These are phyloP conservation scores for Roridomyces roridus DNA, from an alignment of 768 basidiomycete genomes.

Conservation along the genomic window DNA sequence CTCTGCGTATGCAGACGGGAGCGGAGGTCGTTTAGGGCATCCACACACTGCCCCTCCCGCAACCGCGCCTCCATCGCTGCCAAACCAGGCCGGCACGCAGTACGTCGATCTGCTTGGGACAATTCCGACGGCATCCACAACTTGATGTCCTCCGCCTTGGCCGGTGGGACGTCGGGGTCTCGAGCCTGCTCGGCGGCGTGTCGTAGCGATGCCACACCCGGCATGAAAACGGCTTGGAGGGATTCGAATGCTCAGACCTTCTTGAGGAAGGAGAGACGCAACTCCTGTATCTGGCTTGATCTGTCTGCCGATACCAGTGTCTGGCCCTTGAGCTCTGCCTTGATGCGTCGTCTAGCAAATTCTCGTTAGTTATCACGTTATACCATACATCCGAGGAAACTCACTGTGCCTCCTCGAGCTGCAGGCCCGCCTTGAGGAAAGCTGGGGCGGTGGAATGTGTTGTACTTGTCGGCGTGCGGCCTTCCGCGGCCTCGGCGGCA, in stretches of 20 bases:
- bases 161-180: background rate
- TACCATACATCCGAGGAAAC: background rate
- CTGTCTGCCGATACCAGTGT: background rate
- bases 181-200: constrained; percentile 9
- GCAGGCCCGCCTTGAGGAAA: background rate
- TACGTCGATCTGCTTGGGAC: background rate
- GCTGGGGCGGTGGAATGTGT: background rate
- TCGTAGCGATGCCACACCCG: background rate
- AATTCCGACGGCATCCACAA: constrained; percentile 15
- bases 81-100: background rate
- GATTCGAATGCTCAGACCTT: constrained; percentile 3
- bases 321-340: background rate
- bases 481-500: background rate
- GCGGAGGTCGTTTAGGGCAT: background rate
- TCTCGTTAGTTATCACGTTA: background rate
- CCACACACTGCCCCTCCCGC: constrained; percentile 11
- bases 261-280: background rate
- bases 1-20: too few relatives aligned
- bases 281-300: background rate
- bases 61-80: constrained; percentile 6
- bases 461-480: background rate
- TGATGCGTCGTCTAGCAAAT: background rate
- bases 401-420: constrained; percentile 6
- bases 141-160: constrained; percentile 5
- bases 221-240: constrained; percentile 4